Conservation (phyloP, 345 rosid species). For the Lumnitzera racemosa region DNA sequence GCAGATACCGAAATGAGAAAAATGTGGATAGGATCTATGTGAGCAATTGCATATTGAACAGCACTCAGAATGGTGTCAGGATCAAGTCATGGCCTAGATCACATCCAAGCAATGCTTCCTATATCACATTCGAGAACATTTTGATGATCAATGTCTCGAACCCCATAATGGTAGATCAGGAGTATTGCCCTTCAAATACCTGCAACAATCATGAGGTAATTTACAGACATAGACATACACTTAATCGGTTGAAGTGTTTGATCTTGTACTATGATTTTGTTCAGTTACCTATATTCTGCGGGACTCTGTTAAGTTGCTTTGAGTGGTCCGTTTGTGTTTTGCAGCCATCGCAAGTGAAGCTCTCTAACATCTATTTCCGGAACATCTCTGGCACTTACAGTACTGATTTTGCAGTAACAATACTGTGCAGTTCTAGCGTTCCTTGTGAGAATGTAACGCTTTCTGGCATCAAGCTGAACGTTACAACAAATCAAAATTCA, state of each 20-base stretch:
- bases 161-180: conserved; percentile 50
- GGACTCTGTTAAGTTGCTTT: background rate
- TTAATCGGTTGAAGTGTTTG: background rate
- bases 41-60: conserved; percentile 29
- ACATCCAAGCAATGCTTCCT: conserved; percentile 23
- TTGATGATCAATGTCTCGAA: conserved; percentile 40
- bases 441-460: conserved; percentile 38
- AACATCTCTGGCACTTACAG: conserved; percentile 45
- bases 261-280: background rate
- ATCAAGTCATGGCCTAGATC: conserved; percentile 49
- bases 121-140: conserved; percentile 31
- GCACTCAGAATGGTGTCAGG: conserved; percentile 46
- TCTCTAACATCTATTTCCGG: conserved; percentile 29
- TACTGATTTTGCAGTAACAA: conserved; percentile 22
- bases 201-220: conserved; percentile 23
- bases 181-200: conserved; percentile 33
- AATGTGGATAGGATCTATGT: conserved; percentile 34
- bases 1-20: conserved; percentile 31
- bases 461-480: conserved; percentile 17
- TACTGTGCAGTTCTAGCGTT: conserved; percentile 37
- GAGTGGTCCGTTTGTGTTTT: background rate
- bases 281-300: background rate
- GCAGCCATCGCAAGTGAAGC: conserved; percentile 44
- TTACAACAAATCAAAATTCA: background rate
- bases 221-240: background rate